Percentiles rank a stretch among this genome's conserved stretches.
These are phyloP conservation scores for Yamadazyma membranifaciens DNA, from an alignment of 1,139 yeast species.

Conservation along the genomic window DNA sequence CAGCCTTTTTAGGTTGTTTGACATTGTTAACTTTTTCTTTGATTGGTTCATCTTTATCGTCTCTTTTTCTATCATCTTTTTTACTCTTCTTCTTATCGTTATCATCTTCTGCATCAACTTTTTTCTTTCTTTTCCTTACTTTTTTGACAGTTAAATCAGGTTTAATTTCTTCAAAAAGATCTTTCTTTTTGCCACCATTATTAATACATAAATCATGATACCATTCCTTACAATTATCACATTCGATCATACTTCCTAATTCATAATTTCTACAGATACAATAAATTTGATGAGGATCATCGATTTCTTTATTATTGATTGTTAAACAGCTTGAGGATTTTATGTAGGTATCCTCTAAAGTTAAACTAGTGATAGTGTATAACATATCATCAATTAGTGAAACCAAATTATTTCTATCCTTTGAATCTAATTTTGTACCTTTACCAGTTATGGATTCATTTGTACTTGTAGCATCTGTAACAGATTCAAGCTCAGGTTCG, in stretches of 20 bases:
- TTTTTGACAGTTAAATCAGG: not conserved
- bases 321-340: constrained; percentile 27
- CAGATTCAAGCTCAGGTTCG: too few relatives aligned
- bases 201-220: constrained; percentile 68
- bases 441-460: not conserved
- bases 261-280: constrained; percentile 74
- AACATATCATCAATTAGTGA: not conserved
- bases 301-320: constrained; percentile 13
- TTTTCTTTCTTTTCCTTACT: constrained; percentile 1
- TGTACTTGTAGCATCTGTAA: too few relatives aligned
- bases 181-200: not conserved
- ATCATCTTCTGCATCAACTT: not conserved
- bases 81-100: not conserved
- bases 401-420: not conserved
- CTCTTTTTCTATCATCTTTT: not conserved
- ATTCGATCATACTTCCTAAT: constrained; percentile 73
- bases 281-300: constrained; percentile 31
- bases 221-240: constrained; percentile 81
- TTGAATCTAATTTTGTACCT: too few relatives aligned
- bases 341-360: constrained; percentile 36
- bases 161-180: too few relatives aligned
- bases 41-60: not conserved
- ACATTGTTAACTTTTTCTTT: not conserved
- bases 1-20: not conserved
- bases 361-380: not conserved